A percentile compares a stretch with the other conserved stretches of the same genome.
Conservation (phyloP, 2,329 filamentous ascomycete genomes). For the Coniochaeta prunicola region DNA sequence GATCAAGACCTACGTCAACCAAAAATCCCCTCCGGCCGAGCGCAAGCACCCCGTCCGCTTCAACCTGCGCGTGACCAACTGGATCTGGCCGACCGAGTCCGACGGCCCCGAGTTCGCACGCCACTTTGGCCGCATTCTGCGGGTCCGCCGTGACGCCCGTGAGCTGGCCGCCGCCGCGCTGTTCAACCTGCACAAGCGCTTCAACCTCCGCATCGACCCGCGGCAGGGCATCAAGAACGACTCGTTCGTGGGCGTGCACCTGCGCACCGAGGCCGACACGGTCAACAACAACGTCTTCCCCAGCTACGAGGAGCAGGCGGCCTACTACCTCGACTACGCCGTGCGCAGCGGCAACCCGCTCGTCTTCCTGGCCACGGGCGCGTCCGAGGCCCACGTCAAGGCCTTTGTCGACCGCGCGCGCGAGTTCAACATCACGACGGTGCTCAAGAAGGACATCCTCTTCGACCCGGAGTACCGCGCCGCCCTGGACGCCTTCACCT, state of each 20-base stretch:
- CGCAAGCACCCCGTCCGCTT: slow-evolving; percentile 25
- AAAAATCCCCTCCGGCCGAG: slow-evolving; percentile 14
- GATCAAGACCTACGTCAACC: slow-evolving; percentile 20
- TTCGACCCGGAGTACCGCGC: slow-evolving; percentile 22
- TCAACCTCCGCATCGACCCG: slow-evolving; percentile 18
- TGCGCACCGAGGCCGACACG: slow-evolving; percentile 26
- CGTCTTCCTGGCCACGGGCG: slow-evolving; percentile 36
- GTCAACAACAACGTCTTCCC: slow-evolving; percentile 15
- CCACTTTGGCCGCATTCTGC: slow-evolving; percentile 31
- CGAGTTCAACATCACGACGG: slow-evolving; percentile 28
- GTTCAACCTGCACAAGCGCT: slow-evolving; percentile 22
- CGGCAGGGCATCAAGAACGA: slow-evolving; percentile 12
- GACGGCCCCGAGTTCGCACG: slow-evolving; percentile 20
- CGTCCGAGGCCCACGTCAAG: slow-evolving; percentile 23
- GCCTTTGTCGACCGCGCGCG: slow-evolving; percentile 26
- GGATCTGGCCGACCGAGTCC: slow-evolving; percentile 23
- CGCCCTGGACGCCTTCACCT: slow-evolving; percentile 28
- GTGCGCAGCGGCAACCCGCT: slow-evolving; percentile 17
- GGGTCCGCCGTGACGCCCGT: slow-evolving; percentile 24
- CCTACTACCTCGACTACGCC: slow-evolving; percentile 22
- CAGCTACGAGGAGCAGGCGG: slow-evolving; percentile 23
- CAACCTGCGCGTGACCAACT: slow-evolving; percentile 18
- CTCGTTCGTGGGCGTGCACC: slow-evolving; percentile 25
- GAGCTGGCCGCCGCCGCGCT: slow-evolving; percentile 25
- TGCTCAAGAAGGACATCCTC: slow-evolving; percentile 35